Evolutionary conservation across 108 stramenopile genomes (phyloP), one percentile per base, ranked within the genome.

Genomic region (Tribonema minus): DNA sequence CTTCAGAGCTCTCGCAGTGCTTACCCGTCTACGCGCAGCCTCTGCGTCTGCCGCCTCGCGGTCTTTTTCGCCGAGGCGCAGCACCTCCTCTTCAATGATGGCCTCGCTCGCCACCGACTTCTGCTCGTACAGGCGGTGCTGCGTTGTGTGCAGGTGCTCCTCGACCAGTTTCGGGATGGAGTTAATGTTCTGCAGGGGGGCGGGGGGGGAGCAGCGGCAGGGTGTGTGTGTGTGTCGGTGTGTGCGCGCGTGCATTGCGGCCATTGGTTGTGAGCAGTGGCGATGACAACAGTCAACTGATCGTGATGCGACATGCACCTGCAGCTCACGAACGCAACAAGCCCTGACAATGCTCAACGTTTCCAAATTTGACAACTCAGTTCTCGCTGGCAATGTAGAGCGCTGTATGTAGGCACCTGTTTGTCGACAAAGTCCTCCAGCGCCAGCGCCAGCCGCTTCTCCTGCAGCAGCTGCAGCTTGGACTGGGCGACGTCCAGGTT

Each of bases 381-480:
- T 46, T 46, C 6, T 12, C 41, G 9, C 41, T 46, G 6, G 9
- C 41, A 46, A 6, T 46, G 41, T 6, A 46, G 9, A 6, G 6
- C 41, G 15, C 41, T 12, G 9, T 6, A 46, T 12, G 15, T 46
- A 46, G 2, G 65, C 41, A 74, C 72, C 64, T 74, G 72, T 9
- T 96, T 94, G 62, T 86, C 73, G 3, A 96, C 95, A 71, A 90
- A 96, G n/a, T 91, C 90, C 40, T 94, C 90, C 46, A 96, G 84
- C 3, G 95, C 93, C 71, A 67, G 20, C 25, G 76, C 67, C 58
- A 92, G 75, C 37, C 40, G 23, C 23, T 60, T 58, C 38, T 86
- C 58, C 30, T 31, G 54, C 64, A 84, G 40, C 37, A 86, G 4
- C 37, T 63, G 27, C 67, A 96, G 68, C 70, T 92, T 92, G 54